Evolutionary conservation across 495 filamentous ascomycete genomes (phyloP).

Genomic region (Xylaria curta): DNA sequence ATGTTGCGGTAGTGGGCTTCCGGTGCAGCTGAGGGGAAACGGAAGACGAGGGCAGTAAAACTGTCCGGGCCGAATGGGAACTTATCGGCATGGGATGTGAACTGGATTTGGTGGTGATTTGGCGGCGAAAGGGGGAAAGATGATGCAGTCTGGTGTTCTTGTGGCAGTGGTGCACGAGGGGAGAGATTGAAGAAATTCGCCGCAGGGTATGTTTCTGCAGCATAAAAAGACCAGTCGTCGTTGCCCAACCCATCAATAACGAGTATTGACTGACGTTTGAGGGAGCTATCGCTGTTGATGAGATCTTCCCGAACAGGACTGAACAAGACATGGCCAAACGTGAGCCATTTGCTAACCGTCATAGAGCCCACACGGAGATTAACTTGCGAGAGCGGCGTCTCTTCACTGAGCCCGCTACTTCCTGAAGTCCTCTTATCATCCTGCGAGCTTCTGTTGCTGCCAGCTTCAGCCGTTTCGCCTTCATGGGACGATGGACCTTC

Average conservation of each 20-base stretch:
- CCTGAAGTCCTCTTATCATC: constrained; percentile 52
- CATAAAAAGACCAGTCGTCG: constrained; percentile 98
- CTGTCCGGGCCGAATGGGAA: constrained; percentile 89
- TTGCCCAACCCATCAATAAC: constrained; percentile 86
- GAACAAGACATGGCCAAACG: constrained; percentile 93
- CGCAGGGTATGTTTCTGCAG: constrained; percentile 85
- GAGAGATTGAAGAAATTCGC: constrained; percentile 87
- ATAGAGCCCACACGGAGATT: constrained; percentile 81
- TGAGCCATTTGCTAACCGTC: constrained; percentile 79
- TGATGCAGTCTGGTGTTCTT: constrained; percentile 43
- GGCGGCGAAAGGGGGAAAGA: constrained; percentile 66
- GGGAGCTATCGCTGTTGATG: constrained; percentile 50
- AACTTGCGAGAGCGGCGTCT: constrained; percentile 71
- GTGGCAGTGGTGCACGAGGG: constrained; percentile 52
- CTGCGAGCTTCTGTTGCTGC: constrained; percentile 12
- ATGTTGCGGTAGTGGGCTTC: constrained; percentile 79
- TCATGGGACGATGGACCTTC: constrained; percentile 48
- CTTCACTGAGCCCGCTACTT: constrained; percentile 49
- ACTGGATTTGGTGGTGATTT: constrained; percentile 87
- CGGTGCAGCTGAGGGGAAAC: constrained; percentile 80
- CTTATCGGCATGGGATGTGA: constrained; percentile 66
- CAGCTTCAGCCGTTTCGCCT: not conserved
- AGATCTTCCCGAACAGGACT: constrained; percentile 87
- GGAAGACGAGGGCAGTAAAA: constrained; percentile 85
- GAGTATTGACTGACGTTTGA: constrained; percentile 70